Evolutionary conservation across 2,329 filamentous ascomycete species (phyloP).

Genomic region (Alternaria rosae): DNA sequence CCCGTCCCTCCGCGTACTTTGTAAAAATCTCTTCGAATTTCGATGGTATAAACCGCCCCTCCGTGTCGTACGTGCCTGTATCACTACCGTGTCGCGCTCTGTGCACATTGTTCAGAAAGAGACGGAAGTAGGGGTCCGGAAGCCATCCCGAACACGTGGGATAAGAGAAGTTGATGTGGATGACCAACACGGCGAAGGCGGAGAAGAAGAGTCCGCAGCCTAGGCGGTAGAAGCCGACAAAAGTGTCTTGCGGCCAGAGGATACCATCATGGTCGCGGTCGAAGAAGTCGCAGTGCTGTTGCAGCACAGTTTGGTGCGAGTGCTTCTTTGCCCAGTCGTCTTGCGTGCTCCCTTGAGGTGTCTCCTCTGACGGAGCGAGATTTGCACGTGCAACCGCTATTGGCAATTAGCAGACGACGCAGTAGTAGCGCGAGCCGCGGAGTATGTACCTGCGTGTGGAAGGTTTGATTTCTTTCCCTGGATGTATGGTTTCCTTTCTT

Average conservation of each 20-base stretch:
- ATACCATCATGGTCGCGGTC: conserved; percentile 61
- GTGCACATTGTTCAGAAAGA: conserved; percentile 52
- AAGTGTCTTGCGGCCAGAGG: conserved; percentile 63
- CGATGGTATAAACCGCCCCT: conserved; percentile 57
- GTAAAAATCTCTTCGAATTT: conserved; percentile 59
- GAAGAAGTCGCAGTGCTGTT: conserved; percentile 63
- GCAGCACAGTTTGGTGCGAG: conserved; percentile 55
- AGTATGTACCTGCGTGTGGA: conserved; percentile 19
- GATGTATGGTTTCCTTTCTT: conserved; percentile 19
- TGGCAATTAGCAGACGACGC: background rate
- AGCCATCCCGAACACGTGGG: conserved; percentile 53
- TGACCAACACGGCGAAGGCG: conserved; percentile 55
- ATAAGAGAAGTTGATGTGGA: conserved; percentile 60
- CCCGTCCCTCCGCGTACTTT: conserved; percentile 54
- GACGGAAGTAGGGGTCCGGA: conserved; percentile 56
- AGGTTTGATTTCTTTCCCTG: conserved; percentile 13
- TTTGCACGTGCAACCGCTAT: conserved; percentile 53
- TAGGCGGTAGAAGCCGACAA: conserved; percentile 54
- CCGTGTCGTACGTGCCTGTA: conserved; percentile 53
- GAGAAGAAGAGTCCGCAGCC: conserved; percentile 57
- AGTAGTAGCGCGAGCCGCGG: background rate
- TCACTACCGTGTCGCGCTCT: conserved; percentile 56
- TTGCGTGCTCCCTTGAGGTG: conserved; percentile 54
- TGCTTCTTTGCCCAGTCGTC: conserved; percentile 50
- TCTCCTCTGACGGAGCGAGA: conserved; percentile 50